These are phyloP conservation scores for Astrephomene gubernaculifera DNA, from an alignment of 139 green algal species.

Conservation along the genomic window DNA sequence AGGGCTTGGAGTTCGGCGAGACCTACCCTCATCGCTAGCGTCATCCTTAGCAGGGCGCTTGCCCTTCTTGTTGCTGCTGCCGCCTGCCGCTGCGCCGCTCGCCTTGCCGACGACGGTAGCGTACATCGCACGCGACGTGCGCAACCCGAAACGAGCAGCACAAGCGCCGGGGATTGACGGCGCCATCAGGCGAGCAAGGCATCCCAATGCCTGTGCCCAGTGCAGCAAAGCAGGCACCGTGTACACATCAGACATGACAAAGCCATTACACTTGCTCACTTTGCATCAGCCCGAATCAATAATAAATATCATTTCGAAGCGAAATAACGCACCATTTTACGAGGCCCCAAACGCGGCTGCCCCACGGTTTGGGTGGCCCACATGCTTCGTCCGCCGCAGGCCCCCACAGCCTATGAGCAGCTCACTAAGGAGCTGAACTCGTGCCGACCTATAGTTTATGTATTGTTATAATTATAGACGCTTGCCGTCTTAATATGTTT, in stretches of 20 bases:
- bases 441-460: too few relatives aligned
- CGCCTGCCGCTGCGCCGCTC: neutral
- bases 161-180: neutral
- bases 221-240: too few relatives aligned
- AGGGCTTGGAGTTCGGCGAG: too few relatives aligned
- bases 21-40: conserved; percentile 12
- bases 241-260: too few relatives aligned
- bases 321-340: conserved; percentile 5
- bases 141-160: neutral
- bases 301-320: neutral
- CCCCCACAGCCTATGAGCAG: too few relatives aligned
- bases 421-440: too few relatives aligned
- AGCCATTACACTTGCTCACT: neutral
- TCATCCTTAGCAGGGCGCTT: conserved; percentile 28
- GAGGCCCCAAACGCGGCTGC: conserved; percentile 11
- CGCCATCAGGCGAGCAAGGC: conserved; percentile 2
- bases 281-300: neutral
- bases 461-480: too few relatives aligned
- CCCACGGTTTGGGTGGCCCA: conserved; percentile 1
- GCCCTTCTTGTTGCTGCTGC: conserved; percentile 33
- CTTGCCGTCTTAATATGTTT: too few relatives aligned
- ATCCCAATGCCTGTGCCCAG: conserved; percentile 10
- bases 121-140: neutral
- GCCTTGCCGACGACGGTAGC: neutral
- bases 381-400: too few relatives aligned